A percentile compares a stretch with the other conserved stretches of the same genome.
These are phyloP conservation scores for Saprolegnia diclina DNA, from an alignment of 352 stramenopile genomes.

Conservation along the genomic window DNA sequence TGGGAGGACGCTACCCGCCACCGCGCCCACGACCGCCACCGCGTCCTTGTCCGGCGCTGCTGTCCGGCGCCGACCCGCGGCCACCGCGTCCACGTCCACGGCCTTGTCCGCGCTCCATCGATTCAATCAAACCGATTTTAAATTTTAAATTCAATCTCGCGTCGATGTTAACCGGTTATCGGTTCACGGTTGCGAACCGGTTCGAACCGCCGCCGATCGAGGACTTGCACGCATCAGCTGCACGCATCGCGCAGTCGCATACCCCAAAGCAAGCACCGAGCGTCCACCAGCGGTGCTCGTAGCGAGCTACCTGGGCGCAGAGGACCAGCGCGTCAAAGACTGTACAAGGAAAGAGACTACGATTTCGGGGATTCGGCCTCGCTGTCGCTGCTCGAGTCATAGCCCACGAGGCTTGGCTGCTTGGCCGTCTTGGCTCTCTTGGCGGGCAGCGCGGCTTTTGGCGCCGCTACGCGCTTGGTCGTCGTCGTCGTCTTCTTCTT, in stretches of 20 bases:
- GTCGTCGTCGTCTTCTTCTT: neutral
- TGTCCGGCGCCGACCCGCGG: neutral
- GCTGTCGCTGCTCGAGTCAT: constrained; percentile 9
- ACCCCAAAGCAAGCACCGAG: too few species aligned
- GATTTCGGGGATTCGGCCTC: neutral
- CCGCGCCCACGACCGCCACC: constrained; percentile 23
- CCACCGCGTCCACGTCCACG: neutral
- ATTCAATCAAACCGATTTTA: neutral
- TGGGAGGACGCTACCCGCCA: neutral
- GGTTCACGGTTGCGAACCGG: too few species aligned
- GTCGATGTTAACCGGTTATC: too few species aligned
- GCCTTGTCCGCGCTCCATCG: neutral
- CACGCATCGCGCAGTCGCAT: too few species aligned
- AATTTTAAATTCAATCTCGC: too few species aligned
- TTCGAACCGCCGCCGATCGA: too few species aligned
- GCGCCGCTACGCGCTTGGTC: neutral
- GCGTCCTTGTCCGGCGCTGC: constrained; percentile 11
- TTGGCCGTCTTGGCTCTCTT: neutral
- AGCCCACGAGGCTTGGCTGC: neutral
- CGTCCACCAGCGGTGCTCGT: too few species aligned
- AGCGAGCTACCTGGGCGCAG: too few species aligned
- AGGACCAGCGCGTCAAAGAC: neutral
- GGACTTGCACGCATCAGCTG: too few species aligned
- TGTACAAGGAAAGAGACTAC: neutral
- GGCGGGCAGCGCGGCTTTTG: neutral